These are phyloP conservation scores for Melastoma candidum DNA, from an alignment of 441 rosid species.

Conservation along the genomic window DNA sequence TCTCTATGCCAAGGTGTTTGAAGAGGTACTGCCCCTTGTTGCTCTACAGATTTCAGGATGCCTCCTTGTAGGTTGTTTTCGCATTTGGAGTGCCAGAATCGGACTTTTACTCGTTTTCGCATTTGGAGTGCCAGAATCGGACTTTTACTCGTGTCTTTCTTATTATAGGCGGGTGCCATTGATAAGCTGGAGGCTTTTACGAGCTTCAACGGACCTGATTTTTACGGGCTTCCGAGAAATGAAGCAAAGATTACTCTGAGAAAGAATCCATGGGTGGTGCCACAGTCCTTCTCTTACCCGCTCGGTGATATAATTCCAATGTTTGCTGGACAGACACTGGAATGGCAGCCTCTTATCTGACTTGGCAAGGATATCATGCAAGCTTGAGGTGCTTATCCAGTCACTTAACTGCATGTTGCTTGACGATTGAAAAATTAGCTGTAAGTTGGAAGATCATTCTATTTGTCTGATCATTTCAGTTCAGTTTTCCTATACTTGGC, in stretches of 20 bases:
- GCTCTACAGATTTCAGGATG: neutral
- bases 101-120: neutral
- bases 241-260: conserved; percentile 52
- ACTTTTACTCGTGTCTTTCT: neutral
- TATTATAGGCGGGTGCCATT: conserved; percentile 64
- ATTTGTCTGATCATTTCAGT: no score
- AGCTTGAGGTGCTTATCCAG: no score
- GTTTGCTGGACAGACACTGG: conserved; percentile 78
- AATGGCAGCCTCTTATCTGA: conserved; percentile 42
- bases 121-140: no score
- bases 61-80: no score
- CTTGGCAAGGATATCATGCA: neutral
- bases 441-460: no score
- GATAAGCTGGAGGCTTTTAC: conserved; percentile 89
- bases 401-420: no score
- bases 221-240: conserved; percentile 88
- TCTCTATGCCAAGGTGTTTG: conserved; percentile 78
- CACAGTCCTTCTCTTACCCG: conserved; percentile 47
- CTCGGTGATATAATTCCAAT: conserved; percentile 78
- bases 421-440: no score
- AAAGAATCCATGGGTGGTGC: conserved; percentile 65
- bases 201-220: conserved; percentile 93
- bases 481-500: no score
- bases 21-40: conserved; percentile 46
- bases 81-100: no score